A percentile compares a stretch with the other conserved stretches of the same genome.
These are phyloP conservation scores for Neurospora cerealis DNA, from an alignment of 495 filamentous ascomycete genomes.

Conservation along the genomic window DNA sequence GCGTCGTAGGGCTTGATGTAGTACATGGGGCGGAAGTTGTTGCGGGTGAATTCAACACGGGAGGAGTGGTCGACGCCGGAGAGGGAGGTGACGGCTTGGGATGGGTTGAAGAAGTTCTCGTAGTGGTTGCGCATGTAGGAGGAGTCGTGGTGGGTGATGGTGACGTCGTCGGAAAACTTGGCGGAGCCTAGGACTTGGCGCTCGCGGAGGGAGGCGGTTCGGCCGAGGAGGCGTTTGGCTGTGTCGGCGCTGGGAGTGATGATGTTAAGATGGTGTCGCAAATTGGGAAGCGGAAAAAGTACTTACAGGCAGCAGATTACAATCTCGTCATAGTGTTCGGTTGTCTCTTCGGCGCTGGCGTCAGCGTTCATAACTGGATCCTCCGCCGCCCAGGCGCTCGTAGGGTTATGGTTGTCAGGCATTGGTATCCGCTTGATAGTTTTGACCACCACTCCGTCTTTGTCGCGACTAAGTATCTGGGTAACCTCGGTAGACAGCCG, in stretches of 20 bases:
- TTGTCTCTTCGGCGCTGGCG: slow-evolving; percentile 12
- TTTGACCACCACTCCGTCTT: slow-evolving; percentile 46
- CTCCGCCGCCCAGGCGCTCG: slow-evolving; percentile 20
- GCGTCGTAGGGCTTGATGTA: slow-evolving; percentile 58
- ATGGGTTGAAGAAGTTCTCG: slow-evolving; percentile 53
- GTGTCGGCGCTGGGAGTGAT: slow-evolving; percentile 46
- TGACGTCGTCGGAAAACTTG: slow-evolving; percentile 76
- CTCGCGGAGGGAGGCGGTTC: slow-evolving; percentile 54
- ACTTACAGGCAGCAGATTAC: slow-evolving; percentile 54
- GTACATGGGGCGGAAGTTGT: slow-evolving; percentile 66
- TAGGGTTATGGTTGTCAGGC: slow-evolving; percentile 24
- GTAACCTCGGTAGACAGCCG: slow-evolving; percentile 54
- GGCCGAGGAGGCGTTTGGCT: slow-evolving; percentile 53
- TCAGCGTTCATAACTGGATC: slow-evolving; percentile 13
- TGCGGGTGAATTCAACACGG: slow-evolving; percentile 18
- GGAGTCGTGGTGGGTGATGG: slow-evolving; percentile 70
- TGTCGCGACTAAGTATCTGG: slow-evolving; percentile 44
- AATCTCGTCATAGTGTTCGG: slow-evolving; percentile 56
- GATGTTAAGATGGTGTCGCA: neutral
- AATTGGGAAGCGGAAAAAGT: neutral
- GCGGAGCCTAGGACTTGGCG: slow-evolving; percentile 59
- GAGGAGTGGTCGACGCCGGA: slow-evolving; percentile 20
- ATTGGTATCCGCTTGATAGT: slow-evolving; percentile 19
- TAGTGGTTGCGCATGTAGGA: slow-evolving; percentile 68
- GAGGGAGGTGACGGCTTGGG: slow-evolving; percentile 18